Percentiles rank a stretch among this genome's conserved stretches.
These are phyloP conservation scores for Blastobotrys attinorum DNA, from an alignment of 805 yeast genomes.

Conservation along the genomic window DNA sequence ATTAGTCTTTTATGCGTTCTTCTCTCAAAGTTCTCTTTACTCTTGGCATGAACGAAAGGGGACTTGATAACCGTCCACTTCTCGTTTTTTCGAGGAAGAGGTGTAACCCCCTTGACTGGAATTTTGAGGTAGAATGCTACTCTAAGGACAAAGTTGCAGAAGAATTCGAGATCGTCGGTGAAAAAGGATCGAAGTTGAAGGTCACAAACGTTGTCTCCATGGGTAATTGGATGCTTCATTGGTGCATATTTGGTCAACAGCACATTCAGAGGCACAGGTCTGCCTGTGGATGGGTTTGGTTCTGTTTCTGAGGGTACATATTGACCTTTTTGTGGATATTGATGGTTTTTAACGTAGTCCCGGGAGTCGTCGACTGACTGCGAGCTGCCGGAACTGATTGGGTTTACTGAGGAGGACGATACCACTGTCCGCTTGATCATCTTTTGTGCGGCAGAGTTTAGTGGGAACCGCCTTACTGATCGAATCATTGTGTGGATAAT, in stretches of 20 bases:
- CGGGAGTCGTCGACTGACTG: not conserved
- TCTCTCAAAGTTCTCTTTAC: slow-evolving; percentile 91
- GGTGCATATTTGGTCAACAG: slow-evolving; percentile 80
- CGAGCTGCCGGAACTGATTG: not conserved
- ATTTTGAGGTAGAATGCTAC: slow-evolving; percentile 86
- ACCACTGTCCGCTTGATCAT: not conserved
- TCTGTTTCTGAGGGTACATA: slow-evolving; percentile 16
- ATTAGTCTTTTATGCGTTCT: slow-evolving; percentile 69
- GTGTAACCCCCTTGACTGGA: slow-evolving; percentile 71
- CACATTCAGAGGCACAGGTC: slow-evolving; percentile 78
- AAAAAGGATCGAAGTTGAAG: slow-evolving; percentile 61
- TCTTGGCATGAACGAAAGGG: slow-evolving; percentile 89
- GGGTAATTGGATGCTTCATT: slow-evolving; percentile 51
- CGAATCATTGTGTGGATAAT: too few species aligned
- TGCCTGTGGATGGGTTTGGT: slow-evolving; percentile 25
- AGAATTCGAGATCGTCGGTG: slow-evolving; percentile 60
- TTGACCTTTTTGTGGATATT: slow-evolving; percentile 16
- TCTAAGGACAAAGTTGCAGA: slow-evolving; percentile 78
- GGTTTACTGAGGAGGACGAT: not conserved
- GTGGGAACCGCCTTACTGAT: too few species aligned
- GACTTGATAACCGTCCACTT: slow-evolving; percentile 91
- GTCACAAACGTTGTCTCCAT: slow-evolving; percentile 70
- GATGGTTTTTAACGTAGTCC: slow-evolving; percentile 10
- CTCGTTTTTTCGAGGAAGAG: slow-evolving; percentile 62
- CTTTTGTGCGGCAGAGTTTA: too few species aligned